Base-by-base conservation (phyloP, 495 filamentous ascomycete genomes). In the Astrothelium subdiscretum region DNA sequence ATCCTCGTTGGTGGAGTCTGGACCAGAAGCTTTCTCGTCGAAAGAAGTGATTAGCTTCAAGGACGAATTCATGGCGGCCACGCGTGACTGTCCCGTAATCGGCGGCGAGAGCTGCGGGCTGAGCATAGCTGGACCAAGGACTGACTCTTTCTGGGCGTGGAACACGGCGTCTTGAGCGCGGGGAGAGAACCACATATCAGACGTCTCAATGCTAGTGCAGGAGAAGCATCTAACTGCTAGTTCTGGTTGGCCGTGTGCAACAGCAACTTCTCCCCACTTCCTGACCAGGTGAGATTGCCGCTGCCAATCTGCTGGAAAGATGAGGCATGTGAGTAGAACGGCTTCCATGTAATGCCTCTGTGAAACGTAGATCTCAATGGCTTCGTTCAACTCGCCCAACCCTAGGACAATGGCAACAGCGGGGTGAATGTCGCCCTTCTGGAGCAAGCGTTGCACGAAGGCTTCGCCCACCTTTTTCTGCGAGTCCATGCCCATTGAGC, bases 31-130 rank as follows among this genome's bases (percentile, higher is more conserved):
- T 64, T 74, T 70, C 35, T 65, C 61, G 31, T 68, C 67, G 63
- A 98, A 97, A 0, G 87, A 83, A 6, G 94, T 98, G 65, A 97
- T 95, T 1, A 98, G 81, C 72, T 96, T 97, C 42, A 98, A 80
- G 3, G 91, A 80, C n/a, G 90, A 86, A 13, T 84, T 86, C 75
- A 94, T 96, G 15, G 84, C 83, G 11, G 48, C 48, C 29, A 54
- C 48, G 6, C 57, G 67, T 70, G 22, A 77, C 62, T 32, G 76
- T 60, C 26, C 59, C 66, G 4, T 66, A 64, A 13, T 35, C 63
- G 75, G 75, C 26, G 75, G 74, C 26, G 76, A 77, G 2, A 73
- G 48, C 26, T 73, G 76, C 18, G 75, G 75, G 59, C 74, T 77
- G 12, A 72, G 65, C 59, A 71, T 63, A 31, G 29, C 29, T 11